These are phyloP conservation scores for Scedosporium dehoogii DNA, from an alignment of 2,329 filamentous ascomycete genomes.

Conservation along the genomic window DNA sequence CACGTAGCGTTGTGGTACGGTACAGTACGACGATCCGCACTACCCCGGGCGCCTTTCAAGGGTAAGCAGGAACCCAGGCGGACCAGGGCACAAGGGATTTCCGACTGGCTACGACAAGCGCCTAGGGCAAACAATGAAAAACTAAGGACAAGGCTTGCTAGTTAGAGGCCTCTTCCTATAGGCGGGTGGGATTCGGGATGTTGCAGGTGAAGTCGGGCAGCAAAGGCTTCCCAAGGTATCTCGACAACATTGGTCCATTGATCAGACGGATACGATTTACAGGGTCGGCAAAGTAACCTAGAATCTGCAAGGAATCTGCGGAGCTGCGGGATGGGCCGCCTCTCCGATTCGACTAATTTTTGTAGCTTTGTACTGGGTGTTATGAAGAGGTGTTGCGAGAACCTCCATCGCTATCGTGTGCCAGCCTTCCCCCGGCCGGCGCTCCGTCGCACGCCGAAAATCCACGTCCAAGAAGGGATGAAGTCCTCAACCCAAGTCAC, in stretches of 20 bases:
- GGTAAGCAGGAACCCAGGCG: no score
- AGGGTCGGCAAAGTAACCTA: not conserved
- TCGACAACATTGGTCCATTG: not conserved
- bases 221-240: not conserved
- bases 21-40: no score
- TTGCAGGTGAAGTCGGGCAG: not conserved
- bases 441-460: not conserved
- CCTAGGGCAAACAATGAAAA: not conserved
- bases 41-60: no score
- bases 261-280: not conserved
- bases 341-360: slow-evolving; percentile 1
- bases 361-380: not conserved
- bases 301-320: slow-evolving; percentile 1
- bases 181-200: not conserved
- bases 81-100: not conserved
- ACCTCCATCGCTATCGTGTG: not conserved
- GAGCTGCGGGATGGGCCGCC: slow-evolving; percentile 2
- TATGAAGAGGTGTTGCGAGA: not conserved
- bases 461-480: not conserved
- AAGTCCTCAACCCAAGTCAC: not conserved
- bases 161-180: not conserved
- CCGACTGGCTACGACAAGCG: not conserved
- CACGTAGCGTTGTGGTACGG: no score
- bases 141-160: not conserved
- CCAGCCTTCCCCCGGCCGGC: not conserved